These are phyloP conservation scores for Pythium apleroticum DNA, from an alignment of 352 stramenopile species.

Conservation along the genomic window DNA sequence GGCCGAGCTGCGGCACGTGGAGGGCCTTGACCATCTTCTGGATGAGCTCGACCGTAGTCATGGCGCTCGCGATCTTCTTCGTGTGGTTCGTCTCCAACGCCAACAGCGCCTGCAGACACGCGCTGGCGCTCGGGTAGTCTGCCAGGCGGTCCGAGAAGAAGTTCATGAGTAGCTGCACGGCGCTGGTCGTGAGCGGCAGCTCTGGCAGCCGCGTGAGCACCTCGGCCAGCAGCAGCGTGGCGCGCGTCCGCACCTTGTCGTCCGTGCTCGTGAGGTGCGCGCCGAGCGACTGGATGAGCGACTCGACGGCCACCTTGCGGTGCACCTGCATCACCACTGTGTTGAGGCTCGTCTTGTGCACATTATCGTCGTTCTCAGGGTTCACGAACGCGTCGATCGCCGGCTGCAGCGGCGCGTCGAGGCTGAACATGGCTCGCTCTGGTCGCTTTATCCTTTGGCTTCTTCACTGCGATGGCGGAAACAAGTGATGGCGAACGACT, in stretches of 20 bases:
- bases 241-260: conserved; percentile 78
- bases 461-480: background rate
- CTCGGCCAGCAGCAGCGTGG: conserved; percentile 84
- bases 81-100: conserved; percentile 73
- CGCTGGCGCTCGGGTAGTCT: conserved; percentile 81
- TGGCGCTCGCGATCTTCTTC: conserved; percentile 48
- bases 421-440: conserved; percentile 61
- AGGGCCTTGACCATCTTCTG: conserved; percentile 63
- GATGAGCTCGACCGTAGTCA: conserved; percentile 55
- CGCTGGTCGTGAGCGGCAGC: conserved; percentile 67
- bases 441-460: conserved; percentile 6
- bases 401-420: conserved; percentile 80
- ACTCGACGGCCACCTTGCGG: conserved; percentile 70
- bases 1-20: conserved; percentile 78
- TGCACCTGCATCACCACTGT: conserved; percentile 89
- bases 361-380: conserved; percentile 78
- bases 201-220: conserved; percentile 87
- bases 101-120: conserved; percentile 74
- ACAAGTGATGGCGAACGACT: conserved; percentile 8
- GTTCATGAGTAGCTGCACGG: conserved; percentile 71
- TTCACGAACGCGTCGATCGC: conserved; percentile 87
- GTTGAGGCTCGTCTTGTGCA: conserved; percentile 86
- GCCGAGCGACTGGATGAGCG: conserved; percentile 79
- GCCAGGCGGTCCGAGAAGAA: conserved; percentile 86
- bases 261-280: conserved; percentile 66